Evolutionary conservation across 768 basidiomycete species (phyloP).

Genomic region (Lactarius sp.): DNA sequence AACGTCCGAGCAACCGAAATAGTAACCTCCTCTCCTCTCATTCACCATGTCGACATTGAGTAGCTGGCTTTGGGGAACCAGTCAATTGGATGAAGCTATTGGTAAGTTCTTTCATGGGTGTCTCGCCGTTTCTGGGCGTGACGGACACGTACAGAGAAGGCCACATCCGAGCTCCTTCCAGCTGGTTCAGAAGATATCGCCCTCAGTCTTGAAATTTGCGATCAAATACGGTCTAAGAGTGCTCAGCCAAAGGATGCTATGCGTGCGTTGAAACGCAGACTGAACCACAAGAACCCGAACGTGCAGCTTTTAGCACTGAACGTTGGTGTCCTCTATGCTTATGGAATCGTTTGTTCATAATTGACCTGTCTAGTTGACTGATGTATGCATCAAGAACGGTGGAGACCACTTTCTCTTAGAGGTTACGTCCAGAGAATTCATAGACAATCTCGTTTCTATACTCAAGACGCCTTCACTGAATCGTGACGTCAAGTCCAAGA

Average conservation of each 20-base stretch:
- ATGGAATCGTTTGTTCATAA: constrained; percentile 1
- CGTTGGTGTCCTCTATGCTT: constrained; percentile 45
- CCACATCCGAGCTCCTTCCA: constrained; percentile 87
- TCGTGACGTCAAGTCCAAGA: constrained; percentile 75
- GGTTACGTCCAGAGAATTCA: constrained; percentile 83
- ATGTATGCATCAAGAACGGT: constrained; percentile 94
- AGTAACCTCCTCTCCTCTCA: not conserved
- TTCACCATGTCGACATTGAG: constrained; percentile 23
- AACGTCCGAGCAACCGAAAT: not conserved
- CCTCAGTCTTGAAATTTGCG: constrained; percentile 91
- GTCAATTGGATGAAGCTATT: constrained; percentile 25
- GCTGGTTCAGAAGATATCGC: constrained; percentile 86
- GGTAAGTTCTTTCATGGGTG: constrained; percentile 8
- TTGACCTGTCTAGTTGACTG: constrained; percentile 57
- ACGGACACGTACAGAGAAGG: constrained; percentile 58
- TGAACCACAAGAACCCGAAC: constrained; percentile 94
- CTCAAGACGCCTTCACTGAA: constrained; percentile 75
- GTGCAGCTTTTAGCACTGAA: constrained; percentile 84
- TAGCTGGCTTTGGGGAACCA: constrained; percentile 26
- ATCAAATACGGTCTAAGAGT: constrained; percentile 91
- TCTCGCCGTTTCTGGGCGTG: not conserved
- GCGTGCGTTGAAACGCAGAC: constrained; percentile 78
- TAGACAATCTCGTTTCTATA: constrained; percentile 89
- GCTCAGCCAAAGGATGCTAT: constrained; percentile 82
- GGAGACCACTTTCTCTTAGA: constrained; percentile 87